Base-by-base conservation (phyloP, 768 basidiomycete genomes). In the Lyophyllum atratum region DNA sequence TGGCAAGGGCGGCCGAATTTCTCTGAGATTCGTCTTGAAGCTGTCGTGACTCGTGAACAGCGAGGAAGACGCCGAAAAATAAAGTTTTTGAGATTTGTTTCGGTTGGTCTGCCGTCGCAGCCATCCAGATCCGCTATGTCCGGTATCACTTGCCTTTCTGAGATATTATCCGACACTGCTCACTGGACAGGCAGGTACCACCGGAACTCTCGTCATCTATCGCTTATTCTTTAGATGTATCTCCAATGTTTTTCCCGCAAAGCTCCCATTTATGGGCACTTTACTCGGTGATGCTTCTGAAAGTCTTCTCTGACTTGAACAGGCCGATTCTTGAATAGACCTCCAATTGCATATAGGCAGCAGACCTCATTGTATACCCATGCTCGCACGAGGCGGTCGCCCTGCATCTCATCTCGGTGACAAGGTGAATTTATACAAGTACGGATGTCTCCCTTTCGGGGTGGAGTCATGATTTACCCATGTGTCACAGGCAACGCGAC, bases 51-150 rank as follows among this genome's bases (percentile, higher is more conserved):
- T 37, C 52, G 33, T 59, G 52, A 52, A 25, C 40, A 26, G 1
- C n/a, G 49, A 47, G 43, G 34, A 31, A 50, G 24, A 50, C 21
- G 44, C 34, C 26, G n/a, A 47, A 47, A 59, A 59, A 62, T 59
- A 59, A 59, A 54, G 61, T 62, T 59, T 61, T 62, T 59, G 52
- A 33, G 25, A 48, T 39, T 29, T 45, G 45, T 28, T 55, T 55
- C 60, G 58, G n/a, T n/a, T n/a, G n/a, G 52, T 55, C 17, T 25
- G 8, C 52, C 43, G 52, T 12, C 17, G 34, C 29, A 14, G 31
- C 7, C 21, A 33, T 22, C 21, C 19, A 54, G 56, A 58, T 61
- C 56, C 56, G 53, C 46, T 58, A 61, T 61, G 49, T 61, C 60
- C 60, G 60, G 26, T 49, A 54, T 57, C 59, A 55, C 11, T 37